Conservation (phyloP, 148 eudicot species). For the Silene uniflora region DNA sequence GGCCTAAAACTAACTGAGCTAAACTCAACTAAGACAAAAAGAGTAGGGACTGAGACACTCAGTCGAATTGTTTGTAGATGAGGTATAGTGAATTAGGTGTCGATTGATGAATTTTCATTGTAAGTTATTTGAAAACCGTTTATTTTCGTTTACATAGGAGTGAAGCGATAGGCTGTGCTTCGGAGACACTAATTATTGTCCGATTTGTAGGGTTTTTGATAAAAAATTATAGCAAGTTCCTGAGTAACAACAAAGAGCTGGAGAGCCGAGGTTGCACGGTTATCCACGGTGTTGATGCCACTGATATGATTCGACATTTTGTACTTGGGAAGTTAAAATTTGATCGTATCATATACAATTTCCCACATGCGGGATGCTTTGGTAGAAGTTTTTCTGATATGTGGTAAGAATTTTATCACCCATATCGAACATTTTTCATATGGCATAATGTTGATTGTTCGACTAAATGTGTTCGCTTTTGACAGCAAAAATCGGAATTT, state of each 20-base stretch:
- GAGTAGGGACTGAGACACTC: too few relatives aligned
- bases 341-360: constrained; percentile 28
- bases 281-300: constrained; percentile 25
- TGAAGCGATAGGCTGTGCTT: too few relatives aligned
- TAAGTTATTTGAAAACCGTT: too few relatives aligned
- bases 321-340: not conserved
- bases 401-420: not conserved
- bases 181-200: too few relatives aligned
- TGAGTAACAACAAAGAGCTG: not conserved
- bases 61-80: too few relatives aligned
- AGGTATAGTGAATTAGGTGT: too few relatives aligned
- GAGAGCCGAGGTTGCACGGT: constrained; percentile 16
- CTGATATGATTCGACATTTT: constrained; percentile 12
- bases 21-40: too few relatives aligned
- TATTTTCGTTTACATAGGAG: too few relatives aligned
- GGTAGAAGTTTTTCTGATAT: not conserved
- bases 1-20: too few relatives aligned
- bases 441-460: not conserved
- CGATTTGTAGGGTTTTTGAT: constrained; percentile 11
- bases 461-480: not conserved
- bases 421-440: too few relatives aligned
- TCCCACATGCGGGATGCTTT: constrained; percentile 24
- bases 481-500: constrained; percentile 19
- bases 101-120: too few relatives aligned
- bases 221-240: not conserved